Conservation (phyloP, 2,329 filamentous ascomycete genomes). For the Leptoxyphium fumago region DNA sequence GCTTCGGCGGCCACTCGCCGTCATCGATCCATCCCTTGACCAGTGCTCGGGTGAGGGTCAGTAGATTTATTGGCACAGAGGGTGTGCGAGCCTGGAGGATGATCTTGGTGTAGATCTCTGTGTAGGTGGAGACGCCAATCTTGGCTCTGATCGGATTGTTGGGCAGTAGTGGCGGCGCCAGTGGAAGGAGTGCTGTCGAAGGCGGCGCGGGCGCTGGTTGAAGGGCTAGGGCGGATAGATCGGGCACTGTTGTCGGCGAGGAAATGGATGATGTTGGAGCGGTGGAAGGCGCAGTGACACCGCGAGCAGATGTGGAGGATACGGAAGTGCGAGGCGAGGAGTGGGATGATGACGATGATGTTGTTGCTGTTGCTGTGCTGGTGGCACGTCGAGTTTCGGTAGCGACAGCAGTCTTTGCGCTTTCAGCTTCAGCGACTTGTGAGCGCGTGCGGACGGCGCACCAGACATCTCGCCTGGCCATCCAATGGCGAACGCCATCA, state of each 20-base stretch:
- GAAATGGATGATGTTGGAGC: constrained; percentile 6
- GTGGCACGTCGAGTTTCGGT: not conserved
- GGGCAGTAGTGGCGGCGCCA: constrained; percentile 60
- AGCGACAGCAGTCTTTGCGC: not conserved
- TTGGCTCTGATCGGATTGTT: constrained; percentile 63
- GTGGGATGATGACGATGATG: constrained; percentile 9
- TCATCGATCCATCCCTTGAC: constrained; percentile 87
- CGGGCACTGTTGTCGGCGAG: constrained; percentile 1
- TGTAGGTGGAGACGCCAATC: constrained; percentile 60
- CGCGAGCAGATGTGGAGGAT: constrained; percentile 13
- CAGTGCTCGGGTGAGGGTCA: constrained; percentile 64
- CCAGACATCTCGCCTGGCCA: constrained; percentile 67
- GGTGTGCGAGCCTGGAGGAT: constrained; percentile 67
- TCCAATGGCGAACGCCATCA: constrained; percentile 65
- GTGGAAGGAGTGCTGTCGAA: constrained; percentile 42
- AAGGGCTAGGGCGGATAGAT: constrained; percentile 2
- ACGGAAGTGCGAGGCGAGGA: constrained; percentile 24
- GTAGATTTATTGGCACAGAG: constrained; percentile 74
- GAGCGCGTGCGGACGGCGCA: constrained; percentile 53
- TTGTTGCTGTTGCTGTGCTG: constrained; percentile 7
- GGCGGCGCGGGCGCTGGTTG: constrained; percentile 7
- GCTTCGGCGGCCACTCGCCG: constrained; percentile 76
- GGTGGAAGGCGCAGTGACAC: constrained; percentile 1
- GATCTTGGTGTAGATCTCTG: constrained; percentile 79
- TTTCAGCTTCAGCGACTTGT: constrained; percentile 7